Evolutionary conservation across 2,329 filamentous ascomycete genomes (phyloP).

Genomic region (Fusarium buharicum): DNA sequence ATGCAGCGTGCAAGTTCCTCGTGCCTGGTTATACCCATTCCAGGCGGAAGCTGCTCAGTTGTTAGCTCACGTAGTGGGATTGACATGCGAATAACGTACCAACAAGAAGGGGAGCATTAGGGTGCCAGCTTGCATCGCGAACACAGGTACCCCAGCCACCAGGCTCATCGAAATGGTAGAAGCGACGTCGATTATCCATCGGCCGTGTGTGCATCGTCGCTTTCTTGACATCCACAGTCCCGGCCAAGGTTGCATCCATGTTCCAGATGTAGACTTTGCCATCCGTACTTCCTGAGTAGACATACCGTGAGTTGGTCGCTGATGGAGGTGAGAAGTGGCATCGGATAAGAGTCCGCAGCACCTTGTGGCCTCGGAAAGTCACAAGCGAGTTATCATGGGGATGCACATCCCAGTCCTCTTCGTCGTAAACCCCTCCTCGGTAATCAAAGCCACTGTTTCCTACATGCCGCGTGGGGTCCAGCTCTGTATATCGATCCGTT

Average conservation of each 20-base stretch:
- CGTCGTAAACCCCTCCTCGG: conserved; percentile 73
- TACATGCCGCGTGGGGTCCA: conserved; percentile 66
- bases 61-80: conserved; percentile 23
- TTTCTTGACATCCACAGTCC: conserved; percentile 78
- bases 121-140: conserved; percentile 91
- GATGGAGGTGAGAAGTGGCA: conserved; percentile 93
- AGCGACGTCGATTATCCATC: conserved; percentile 62
- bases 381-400: conserved; percentile 92
- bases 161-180: conserved; percentile 67
- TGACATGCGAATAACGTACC: conserved; percentile 54
- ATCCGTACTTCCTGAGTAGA: conserved; percentile 91
- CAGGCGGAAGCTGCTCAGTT: conserved; percentile 74
- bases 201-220: conserved; percentile 74
- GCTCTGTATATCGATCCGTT: conserved; percentile 68
- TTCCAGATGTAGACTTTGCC: conserved; percentile 94
- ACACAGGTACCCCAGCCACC: conserved; percentile 80
- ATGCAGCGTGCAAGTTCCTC: conserved; percentile 81
- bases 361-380: conserved; percentile 89
- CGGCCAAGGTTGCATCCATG: conserved; percentile 85
- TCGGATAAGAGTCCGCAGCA: conserved; percentile 89
- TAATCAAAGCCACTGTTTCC: conserved; percentile 75
- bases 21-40: conserved; percentile 79
- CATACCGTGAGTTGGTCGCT: conserved; percentile 89
- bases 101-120: conserved; percentile 80
- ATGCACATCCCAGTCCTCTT: conserved; percentile 66